Evolutionary conservation across 192 early-diverging fungal species (phyloP), one percentile per base, ranked within the genome.

Genomic region (Cetraspora pellucida): DNA sequence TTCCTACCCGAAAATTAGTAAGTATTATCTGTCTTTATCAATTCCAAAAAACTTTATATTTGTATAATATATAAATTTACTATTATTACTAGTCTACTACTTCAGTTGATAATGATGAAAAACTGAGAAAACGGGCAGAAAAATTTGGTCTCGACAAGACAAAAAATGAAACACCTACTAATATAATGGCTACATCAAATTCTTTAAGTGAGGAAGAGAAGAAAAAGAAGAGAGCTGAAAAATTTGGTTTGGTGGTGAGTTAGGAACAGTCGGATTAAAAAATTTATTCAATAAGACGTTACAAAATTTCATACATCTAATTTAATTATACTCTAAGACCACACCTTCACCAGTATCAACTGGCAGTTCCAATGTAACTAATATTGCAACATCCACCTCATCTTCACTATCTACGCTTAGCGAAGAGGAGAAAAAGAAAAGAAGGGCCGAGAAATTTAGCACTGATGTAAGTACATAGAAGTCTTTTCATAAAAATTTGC

Each of bases 51-150:
- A 16, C 21, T 49, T 54, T 0, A n/a, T 30, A 37, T 54, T 71
- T 5, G 31, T 37, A 30, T 27, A 52, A 6, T 13, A 52, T 54
- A 11, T 54, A 13, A 52, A 3, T n/a, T 55, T 57, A 37, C 7
- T 55, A 30, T 28, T 43, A 27, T 43, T 11, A 23, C 25, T 74
- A 74, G 72, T 57, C 55, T 11, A 10, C 47, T 27, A 17, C 64
- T 17, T 78, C 78, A 61, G 67, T 82, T 30, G 85, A 79, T 8
- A 87, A 90, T 66, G 88, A 91, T 77, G 90, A 90, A 73, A 90
- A 88, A 82, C 89, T 88, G 77, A 80, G 87, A 80, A 90, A 91
- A 69, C 84, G 90, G 21, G 85, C 87, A 25, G 88, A 86, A 31
- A 80, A 86, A 66, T 91, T 91, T 78, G 86, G 86, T 65, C 65